Conservation (phyloP, 2,329 filamentous ascomycete genomes). For the Aspergillus proliferans region DNA sequence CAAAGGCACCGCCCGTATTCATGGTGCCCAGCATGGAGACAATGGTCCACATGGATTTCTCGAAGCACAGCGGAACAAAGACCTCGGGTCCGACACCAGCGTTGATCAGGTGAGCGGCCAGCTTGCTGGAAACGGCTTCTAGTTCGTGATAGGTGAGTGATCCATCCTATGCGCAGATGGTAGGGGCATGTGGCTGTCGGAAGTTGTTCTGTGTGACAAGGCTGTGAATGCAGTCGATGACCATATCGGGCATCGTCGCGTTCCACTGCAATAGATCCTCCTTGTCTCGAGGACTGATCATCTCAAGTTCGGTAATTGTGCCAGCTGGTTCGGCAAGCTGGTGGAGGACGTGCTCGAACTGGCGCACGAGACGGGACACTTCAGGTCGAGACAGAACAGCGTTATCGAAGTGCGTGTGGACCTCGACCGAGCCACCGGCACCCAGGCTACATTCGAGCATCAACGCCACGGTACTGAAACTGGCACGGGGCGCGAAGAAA, state of each 20-base stretch:
- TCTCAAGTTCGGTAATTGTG: conserved; percentile 4
- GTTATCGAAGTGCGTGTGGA: conserved; percentile 11
- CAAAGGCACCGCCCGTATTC: conserved; percentile 3
- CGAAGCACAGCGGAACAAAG: conserved; percentile 4
- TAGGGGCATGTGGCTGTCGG: conserved; percentile 3
- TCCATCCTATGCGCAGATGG: conserved; percentile 1
- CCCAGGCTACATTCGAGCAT: conserved; percentile 9
- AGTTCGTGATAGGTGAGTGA: conserved; percentile 1
- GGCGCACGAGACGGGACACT: conserved; percentile 5
- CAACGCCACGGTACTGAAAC: conserved; percentile 9
- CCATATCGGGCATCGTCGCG: background rate
- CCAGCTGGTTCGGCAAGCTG: conserved; percentile 4
- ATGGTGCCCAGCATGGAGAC: conserved; percentile 1
- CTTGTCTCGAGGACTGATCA: conserved; percentile 8
- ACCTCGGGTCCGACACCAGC: conserved; percentile 8
- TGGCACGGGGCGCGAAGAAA: conserved; percentile 5
- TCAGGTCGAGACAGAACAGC: conserved; percentile 2
- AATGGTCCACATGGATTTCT: background rate
- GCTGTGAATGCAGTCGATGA: conserved; percentile 6
- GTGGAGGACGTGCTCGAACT: conserved; percentile 10
- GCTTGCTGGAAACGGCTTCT: conserved; percentile 6
- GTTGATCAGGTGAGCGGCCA: conserved; percentile 8
- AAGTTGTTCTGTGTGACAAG: conserved; percentile 4
- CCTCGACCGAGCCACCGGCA: conserved; percentile 1
- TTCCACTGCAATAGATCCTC: conserved; percentile 7